Conservation (phyloP, 2,329 filamentous ascomycete species). For the Aspergillus sp. region DNA sequence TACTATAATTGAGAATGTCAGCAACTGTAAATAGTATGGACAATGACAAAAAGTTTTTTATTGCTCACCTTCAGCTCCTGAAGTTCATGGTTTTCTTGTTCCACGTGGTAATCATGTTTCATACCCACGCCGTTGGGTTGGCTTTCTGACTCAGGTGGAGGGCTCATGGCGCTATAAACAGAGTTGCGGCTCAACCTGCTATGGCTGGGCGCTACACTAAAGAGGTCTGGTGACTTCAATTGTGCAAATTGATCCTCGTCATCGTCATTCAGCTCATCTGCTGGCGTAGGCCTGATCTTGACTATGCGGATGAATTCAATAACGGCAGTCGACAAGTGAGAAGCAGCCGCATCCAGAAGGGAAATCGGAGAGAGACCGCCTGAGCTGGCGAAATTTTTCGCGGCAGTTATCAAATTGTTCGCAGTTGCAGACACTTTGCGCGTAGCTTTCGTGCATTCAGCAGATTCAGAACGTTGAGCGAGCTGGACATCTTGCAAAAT, state of each 20-base stretch:
- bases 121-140: conserved; percentile 32
- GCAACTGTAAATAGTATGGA: background rate
- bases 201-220: conserved; percentile 55
- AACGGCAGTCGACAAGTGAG: conserved; percentile 80
- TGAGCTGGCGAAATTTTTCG: conserved; percentile 83
- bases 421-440: conserved; percentile 85
- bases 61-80: conserved; percentile 60
- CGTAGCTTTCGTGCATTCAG: conserved; percentile 70
- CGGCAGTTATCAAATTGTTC: conserved; percentile 92
- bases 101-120: conserved; percentile 43
- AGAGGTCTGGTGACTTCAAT: conserved; percentile 68
- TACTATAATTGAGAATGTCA: conserved; percentile 48
- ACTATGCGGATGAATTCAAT: conserved; percentile 81
- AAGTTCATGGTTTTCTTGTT: conserved; percentile 49
- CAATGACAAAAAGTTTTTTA: background rate
- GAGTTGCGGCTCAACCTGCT: conserved; percentile 62
- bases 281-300: conserved; percentile 77
- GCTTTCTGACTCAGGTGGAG: conserved; percentile 51
- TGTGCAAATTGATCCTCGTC: conserved; percentile 66
- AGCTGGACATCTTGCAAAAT: conserved; percentile 76
- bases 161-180: conserved; percentile 71
- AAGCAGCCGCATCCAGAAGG: conserved; percentile 86
- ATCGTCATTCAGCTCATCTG: conserved; percentile 73
- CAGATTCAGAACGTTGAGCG: conserved; percentile 57
- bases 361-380: conserved; percentile 90